These are phyloP conservation scores for Lophium mytilinum DNA, from an alignment of 495 filamentous ascomycete species.

Conservation along the genomic window DNA sequence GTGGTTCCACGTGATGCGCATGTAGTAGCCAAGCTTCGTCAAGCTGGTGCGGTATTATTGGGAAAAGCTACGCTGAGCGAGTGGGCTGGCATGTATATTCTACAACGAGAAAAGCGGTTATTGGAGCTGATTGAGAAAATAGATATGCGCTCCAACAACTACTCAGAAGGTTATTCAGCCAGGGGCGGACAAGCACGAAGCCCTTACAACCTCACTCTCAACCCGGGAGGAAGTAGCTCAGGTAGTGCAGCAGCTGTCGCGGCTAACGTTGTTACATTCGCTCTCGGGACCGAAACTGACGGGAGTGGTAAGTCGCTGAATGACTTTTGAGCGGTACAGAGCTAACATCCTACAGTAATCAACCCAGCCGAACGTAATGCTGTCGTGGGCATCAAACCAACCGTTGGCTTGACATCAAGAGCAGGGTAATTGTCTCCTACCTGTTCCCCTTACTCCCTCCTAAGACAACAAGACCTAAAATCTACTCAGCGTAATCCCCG, in stretches of 20 bases:
- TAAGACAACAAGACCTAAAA: conserved; percentile 3
- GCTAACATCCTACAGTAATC: conserved; percentile 38
- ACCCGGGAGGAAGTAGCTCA: conserved; percentile 58
- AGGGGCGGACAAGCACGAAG: conserved; percentile 58
- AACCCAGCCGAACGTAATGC: conserved; percentile 61
- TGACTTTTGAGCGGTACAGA: no score
- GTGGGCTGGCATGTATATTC: conserved; percentile 56
- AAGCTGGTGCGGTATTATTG: conserved; percentile 58
- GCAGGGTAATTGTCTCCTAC: conserved; percentile 28
- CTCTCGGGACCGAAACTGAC: conserved; percentile 68
- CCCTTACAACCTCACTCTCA: conserved; percentile 61
- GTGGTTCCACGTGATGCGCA: conserved; percentile 58
- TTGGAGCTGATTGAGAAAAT: conserved; percentile 58
- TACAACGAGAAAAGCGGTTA: no score
- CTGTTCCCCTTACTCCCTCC: background rate
- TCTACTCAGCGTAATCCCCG: conserved; percentile 47
- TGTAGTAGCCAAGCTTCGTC: conserved; percentile 52
- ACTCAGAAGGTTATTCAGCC: conserved; percentile 60
- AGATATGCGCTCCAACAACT: conserved; percentile 61
- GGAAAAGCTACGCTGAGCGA: conserved; percentile 64
- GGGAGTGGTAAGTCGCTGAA: conserved; percentile 37
- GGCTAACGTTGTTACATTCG: conserved; percentile 53
- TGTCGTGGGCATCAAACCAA: conserved; percentile 61
- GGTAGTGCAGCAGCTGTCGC: conserved; percentile 56
- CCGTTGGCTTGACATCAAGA: conserved; percentile 55